A percentile compares a stretch with the other conserved stretches of the same genome.
phyloP scores from a whole-genome alignment of 225 moss, liverwort and hornwort species.

The Ulota crispa region DNA sequence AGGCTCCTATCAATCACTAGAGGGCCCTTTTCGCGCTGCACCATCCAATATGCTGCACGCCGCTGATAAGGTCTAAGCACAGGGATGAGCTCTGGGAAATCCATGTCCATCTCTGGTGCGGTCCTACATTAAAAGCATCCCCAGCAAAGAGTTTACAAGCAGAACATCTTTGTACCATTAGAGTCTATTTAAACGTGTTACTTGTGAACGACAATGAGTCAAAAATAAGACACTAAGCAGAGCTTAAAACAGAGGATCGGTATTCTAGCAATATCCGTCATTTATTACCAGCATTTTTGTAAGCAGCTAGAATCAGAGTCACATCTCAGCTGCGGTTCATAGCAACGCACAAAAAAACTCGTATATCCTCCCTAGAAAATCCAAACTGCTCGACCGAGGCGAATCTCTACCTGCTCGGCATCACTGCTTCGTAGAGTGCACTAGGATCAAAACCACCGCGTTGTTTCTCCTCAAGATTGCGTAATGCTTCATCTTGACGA shows the following conservation, averaged over 20 bases:
- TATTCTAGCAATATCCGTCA: conserved; percentile 1
- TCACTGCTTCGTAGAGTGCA: conserved; percentile 78
- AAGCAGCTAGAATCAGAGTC: conserved; percentile 14
- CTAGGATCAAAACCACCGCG: conserved; percentile 68
- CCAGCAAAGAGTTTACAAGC: conserved; percentile 15
- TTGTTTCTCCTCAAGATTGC: conserved; percentile 29
- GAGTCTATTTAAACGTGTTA: neutral
- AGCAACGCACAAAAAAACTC: conserved; percentile 21
- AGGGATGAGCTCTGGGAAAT: conserved; percentile 79
- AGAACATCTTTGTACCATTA: neutral
- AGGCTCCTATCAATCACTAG: conserved; percentile 25
- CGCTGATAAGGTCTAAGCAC: conserved; percentile 92
- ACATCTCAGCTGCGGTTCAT: conserved; percentile 7
- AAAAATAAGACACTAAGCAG: conserved; percentile 9
- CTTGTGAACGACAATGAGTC: neutral
- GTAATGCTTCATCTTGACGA: conserved; percentile 35
- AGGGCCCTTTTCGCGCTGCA: conserved; percentile 80
- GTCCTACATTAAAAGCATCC: conserved; percentile 47
- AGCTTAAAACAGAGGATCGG: neutral
- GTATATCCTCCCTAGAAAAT: neutral
- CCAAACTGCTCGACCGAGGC: conserved; percentile 18
- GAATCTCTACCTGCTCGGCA: conserved; percentile 56
- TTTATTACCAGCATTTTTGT: conserved; percentile 3
- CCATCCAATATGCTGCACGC: conserved; percentile 96
- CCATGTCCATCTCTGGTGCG: conserved; percentile 62